These are phyloP conservation scores for Nematocida sp. DNA, from an alignment of 371 early-diverging fungal genomes.

Conservation along the genomic window DNA sequence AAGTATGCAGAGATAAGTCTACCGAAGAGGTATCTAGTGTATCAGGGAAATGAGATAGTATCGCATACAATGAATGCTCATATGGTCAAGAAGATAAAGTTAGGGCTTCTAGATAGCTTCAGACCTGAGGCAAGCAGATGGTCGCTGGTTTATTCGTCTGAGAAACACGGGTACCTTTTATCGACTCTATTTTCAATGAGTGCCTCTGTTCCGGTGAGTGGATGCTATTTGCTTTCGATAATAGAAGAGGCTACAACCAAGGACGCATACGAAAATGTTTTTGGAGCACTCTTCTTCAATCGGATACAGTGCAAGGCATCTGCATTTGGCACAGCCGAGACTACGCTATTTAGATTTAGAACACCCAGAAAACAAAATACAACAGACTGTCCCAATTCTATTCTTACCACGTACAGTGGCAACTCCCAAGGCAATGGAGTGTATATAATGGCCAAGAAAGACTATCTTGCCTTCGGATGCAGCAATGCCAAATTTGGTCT, in stretches of 20 bases:
- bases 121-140: slow-evolving; percentile 23
- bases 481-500: slow-evolving; percentile 50
- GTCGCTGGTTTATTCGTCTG: slow-evolving; percentile 48
- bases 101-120: background rate
- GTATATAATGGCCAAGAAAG: slow-evolving; percentile 49
- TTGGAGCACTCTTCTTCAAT: slow-evolving; percentile 48
- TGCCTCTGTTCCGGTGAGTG: background rate
- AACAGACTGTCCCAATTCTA: background rate
- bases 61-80: slow-evolving; percentile 22
- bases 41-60: background rate
- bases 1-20: background rate
- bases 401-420: slow-evolving; percentile 7
- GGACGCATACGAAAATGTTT: slow-evolving; percentile 36
- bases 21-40: slow-evolving; percentile 2
- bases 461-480: slow-evolving; percentile 54
- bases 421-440: background rate
- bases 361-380: slow-evolving; percentile 17
- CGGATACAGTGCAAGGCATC: slow-evolving; percentile 1
- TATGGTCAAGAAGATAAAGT: slow-evolving; percentile 30
- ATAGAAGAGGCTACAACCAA: slow-evolving; percentile 14
- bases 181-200: slow-evolving; percentile 18
- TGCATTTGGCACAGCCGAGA: slow-evolving; percentile 18
- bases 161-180: slow-evolving; percentile 50
- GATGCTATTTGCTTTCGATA: slow-evolving; percentile 33
- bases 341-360: slow-evolving; percentile 39